A percentile compares a stretch with the other conserved stretches of the same genome.
Evolutionary conservation across 257 asterid genomes (phyloP).

Genomic region (Solanum lycopersicoides): DNA sequence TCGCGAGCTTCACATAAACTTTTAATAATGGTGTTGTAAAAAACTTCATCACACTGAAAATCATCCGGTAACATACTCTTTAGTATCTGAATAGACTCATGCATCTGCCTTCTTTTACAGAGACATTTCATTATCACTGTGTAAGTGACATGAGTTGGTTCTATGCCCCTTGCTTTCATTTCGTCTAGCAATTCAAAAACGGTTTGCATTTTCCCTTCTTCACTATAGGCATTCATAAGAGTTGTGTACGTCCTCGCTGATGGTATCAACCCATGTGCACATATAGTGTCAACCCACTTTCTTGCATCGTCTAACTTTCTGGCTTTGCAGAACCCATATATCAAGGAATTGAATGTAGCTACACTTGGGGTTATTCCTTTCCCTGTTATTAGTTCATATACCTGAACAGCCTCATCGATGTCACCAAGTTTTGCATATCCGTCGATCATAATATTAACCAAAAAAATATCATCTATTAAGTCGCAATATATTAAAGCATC

Average conservation of each 20-base stretch:
- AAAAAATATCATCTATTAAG: constrained; percentile 37
- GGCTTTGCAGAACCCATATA: constrained; percentile 52
- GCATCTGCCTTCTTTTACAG: constrained; percentile 40
- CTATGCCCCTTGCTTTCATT: constrained; percentile 43
- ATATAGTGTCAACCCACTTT: constrained; percentile 25
- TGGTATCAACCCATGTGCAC: constrained; percentile 42
- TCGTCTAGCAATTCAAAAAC: constrained; percentile 29
- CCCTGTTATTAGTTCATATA: constrained; percentile 31
- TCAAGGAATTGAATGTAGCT: constrained; percentile 61
- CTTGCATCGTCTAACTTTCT: constrained; percentile 32
- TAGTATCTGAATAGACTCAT: constrained; percentile 34
- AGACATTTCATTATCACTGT: constrained; percentile 63
- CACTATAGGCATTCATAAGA: constrained; percentile 56
- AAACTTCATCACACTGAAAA: constrained; percentile 43
- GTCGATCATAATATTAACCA: constrained; percentile 61
- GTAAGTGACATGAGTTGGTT: constrained; percentile 56
- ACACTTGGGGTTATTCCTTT: constrained; percentile 56
- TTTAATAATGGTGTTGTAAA: constrained; percentile 54
- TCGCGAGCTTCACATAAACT: constrained; percentile 41
- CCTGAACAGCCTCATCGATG: constrained; percentile 35
- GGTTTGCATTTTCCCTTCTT: constrained; percentile 28
- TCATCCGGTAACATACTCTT: constrained; percentile 39
- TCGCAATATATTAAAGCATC: constrained; percentile 24
- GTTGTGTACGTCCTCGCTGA: constrained; percentile 54
- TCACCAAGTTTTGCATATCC: constrained; percentile 55